phyloP scores from a whole-genome alignment of 2,329 filamentous ascomycete genomes.

The Colletotrichum melonis region DNA sequence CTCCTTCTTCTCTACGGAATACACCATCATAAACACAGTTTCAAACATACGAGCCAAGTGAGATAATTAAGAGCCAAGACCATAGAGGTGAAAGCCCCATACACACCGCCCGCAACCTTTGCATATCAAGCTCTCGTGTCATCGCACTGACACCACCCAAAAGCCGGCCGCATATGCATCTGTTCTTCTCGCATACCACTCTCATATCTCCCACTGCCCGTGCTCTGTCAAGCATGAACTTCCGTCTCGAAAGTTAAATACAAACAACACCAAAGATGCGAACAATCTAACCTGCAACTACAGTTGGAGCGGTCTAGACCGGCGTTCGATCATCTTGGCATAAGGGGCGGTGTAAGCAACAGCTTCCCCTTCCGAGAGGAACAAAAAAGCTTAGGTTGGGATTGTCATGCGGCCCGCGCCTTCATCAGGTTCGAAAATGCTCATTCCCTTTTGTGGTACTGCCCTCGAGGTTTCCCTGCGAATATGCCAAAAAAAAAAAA shows the following conservation, averaged over 20 bases:
- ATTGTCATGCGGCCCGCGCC: not conserved
- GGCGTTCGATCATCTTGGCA: no score
- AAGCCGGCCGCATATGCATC: not conserved
- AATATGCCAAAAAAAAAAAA: not conserved
- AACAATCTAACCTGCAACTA: not conserved
- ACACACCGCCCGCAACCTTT: not conserved
- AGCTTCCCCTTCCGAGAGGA: no score
- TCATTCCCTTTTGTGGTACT: not conserved
- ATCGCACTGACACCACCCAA: not conserved
- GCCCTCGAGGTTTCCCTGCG: no score
- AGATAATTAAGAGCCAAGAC: fast-evolving
- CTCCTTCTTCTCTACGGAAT: no score
- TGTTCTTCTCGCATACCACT: not conserved
- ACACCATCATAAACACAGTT: no score
- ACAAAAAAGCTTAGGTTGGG: no score
- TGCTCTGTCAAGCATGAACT: not conserved
- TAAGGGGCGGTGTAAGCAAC: no score
- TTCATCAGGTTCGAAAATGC: no score
- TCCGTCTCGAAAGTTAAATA: not conserved
- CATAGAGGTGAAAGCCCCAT: not conserved
- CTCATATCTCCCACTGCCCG: not conserved
- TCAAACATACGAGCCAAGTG: not conserved
- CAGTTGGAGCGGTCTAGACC: not conserved
- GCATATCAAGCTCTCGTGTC: not conserved
- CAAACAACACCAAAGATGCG: not conserved